A percentile compares a stretch with the other conserved stretches of the same genome.
phyloP scores from a whole-genome alignment of 1,284 basidiomycete species.

The Retiboletus flavoniger region DNA sequence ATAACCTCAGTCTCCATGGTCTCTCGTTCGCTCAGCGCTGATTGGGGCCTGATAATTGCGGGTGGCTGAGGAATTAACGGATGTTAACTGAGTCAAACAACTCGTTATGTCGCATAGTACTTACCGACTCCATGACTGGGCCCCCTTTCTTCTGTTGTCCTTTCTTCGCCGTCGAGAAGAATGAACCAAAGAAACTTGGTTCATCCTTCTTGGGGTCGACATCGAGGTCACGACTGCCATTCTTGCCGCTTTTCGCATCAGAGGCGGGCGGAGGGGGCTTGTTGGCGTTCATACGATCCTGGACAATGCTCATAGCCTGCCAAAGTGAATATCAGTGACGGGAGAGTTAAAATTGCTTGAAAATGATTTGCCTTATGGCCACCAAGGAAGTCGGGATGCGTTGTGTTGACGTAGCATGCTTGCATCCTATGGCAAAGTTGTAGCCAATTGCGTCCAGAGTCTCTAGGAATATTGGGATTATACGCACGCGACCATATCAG shows the following conservation, averaged over 20 bases:
- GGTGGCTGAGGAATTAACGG: conserved; percentile 57
- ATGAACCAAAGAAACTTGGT: conserved; percentile 92
- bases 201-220: conserved; percentile 88
- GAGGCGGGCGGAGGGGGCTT: conserved; percentile 61
- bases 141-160: conserved; percentile 66
- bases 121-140: conserved; percentile 77
- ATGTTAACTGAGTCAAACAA: neutral
- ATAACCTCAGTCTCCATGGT: conserved; percentile 99
- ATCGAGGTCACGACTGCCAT: conserved; percentile 94
- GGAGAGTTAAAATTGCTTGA: neutral
- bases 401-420: conserved; percentile 98
- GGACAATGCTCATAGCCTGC: conserved; percentile 88
- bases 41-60: conserved; percentile 86
- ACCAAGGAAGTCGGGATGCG: conserved; percentile 96
- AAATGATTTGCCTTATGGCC: conserved; percentile 73
- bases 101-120: conserved; percentile 14
- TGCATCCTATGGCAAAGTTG: conserved; percentile 70
- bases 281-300: conserved; percentile 77
- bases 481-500: conserved; percentile 83
- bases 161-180: conserved; percentile 83
- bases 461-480: neutral
- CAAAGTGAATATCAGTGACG: conserved; percentile 7
- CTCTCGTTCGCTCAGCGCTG: conserved; percentile 93
- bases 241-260: conserved; percentile 78
- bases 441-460: neutral